Evolutionary conservation across 805 yeast species (phyloP).

Genomic region (Metschnikowia cerradonensis): DNA sequence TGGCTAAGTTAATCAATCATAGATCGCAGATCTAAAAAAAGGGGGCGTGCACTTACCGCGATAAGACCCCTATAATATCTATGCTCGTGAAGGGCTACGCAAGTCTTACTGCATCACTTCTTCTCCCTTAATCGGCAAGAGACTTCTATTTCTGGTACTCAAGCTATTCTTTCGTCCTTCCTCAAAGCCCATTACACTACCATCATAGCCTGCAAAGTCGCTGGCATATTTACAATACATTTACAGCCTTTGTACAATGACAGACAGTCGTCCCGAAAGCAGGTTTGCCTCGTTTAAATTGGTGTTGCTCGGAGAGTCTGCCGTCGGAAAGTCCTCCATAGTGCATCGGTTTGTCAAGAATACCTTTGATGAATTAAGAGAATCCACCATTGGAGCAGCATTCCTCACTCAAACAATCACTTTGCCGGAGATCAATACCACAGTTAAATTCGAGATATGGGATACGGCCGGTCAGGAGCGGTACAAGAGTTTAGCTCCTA

Average conservation of each 20-base stretch:
- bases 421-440: conserved; percentile 61
- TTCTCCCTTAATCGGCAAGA: background rate
- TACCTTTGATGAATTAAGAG: conserved; percentile 95
- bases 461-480: conserved; percentile 99
- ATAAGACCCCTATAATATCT: conserved; percentile 2
- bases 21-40: background rate
- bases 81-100: conserved; percentile 2
- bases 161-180: background rate
- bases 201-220: background rate
- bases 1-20: background rate
- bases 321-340: conserved; percentile 92
- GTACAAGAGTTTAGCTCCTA: conserved; percentile 92
- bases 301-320: conserved; percentile 94
- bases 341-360: conserved; percentile 90
- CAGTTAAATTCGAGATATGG: conserved; percentile 91
- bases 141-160: background rate
- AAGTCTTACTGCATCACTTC: background rate
- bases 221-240: background rate
- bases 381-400: conserved; percentile 98
- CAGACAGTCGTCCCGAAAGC: conserved; percentile 9
- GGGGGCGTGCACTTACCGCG: conserved; percentile 9
- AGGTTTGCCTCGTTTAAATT: conserved; percentile 65
- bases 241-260: conserved; percentile 2
- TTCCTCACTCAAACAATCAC: conserved; percentile 91
- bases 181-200: background rate